phyloP scores from a whole-genome alignment of 2,329 filamentous ascomycete genomes.

The Podosphaera leucotricha region DNA sequence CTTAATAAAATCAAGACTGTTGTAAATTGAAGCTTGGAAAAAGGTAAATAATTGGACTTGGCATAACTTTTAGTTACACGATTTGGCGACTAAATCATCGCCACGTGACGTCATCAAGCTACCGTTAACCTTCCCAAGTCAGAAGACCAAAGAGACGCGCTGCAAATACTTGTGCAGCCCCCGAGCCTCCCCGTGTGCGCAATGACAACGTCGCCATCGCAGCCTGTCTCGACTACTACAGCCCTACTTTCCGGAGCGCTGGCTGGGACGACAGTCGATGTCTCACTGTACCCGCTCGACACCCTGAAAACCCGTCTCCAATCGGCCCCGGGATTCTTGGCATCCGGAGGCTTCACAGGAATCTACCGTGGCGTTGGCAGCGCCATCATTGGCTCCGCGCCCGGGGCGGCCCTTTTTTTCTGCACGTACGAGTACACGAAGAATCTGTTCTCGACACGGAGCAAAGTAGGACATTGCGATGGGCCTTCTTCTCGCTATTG shows the following conservation, averaged over 20 bases:
- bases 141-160: no score
- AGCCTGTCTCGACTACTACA: slow-evolving; percentile 18
- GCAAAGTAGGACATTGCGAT: slow-evolving; percentile 8
- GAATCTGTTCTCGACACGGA: slow-evolving; percentile 19
- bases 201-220: no score
- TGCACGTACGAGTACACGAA: slow-evolving; percentile 73
- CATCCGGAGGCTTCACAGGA: slow-evolving; percentile 67
- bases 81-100: no score
- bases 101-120: no score
- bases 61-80: no score
- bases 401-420: slow-evolving; percentile 92
- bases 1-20: no score
- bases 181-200: no score
- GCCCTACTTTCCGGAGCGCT: slow-evolving; percentile 61
- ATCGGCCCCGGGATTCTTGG: slow-evolving; percentile 52
- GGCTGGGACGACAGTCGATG: slow-evolving; percentile 87
- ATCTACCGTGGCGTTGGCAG: slow-evolving; percentile 85
- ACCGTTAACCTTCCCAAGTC: no score
- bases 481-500: slow-evolving; percentile 8
- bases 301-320: slow-evolving; percentile 96
- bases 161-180: no score
- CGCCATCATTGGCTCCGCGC: slow-evolving; percentile 74
- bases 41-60: no score
- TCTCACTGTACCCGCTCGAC: slow-evolving; percentile 92
- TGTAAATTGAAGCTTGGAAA: no score